Evolutionary conservation across 371 early-diverging fungal genomes (phyloP).

Genomic region (Fennellomyces sp.): DNA sequence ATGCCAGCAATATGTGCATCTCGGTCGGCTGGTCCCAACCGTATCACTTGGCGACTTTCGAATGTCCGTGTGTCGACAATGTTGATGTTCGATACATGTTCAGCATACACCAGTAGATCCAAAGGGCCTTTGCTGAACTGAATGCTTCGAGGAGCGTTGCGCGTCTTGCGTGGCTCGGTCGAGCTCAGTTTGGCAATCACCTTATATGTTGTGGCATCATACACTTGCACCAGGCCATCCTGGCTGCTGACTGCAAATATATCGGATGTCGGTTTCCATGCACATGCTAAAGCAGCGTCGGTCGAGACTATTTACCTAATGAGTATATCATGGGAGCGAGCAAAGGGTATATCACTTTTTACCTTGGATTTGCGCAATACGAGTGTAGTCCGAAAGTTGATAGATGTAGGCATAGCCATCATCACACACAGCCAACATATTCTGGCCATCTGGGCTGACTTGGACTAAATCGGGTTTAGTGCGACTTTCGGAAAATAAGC

Average conservation of each 20-base stretch:
- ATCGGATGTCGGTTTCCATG: constrained; percentile 74
- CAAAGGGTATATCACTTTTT: background rate
- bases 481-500: background rate
- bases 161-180: constrained; percentile 17
- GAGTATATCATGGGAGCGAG: too few species aligned
- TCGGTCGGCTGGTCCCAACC: constrained; percentile 42
- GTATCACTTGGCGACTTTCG: constrained; percentile 62
- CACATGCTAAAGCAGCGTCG: constrained; percentile 38
- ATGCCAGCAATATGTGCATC: constrained; percentile 37
- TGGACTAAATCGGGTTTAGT: constrained; percentile 46
- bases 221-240: constrained; percentile 77
- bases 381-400: constrained; percentile 18
- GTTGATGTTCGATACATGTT: constrained; percentile 77
- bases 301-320: too few species aligned
- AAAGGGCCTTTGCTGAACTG: constrained; percentile 30
- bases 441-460: constrained; percentile 80
- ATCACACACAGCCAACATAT: constrained; percentile 86
- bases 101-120: constrained; percentile 25
- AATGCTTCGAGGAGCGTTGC: constrained; percentile 22
- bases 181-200: constrained; percentile 44
- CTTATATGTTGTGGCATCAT: constrained; percentile 58
- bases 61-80: constrained; percentile 84
- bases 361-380: constrained; percentile 9
- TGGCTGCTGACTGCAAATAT: constrained; percentile 79
- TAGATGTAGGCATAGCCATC: constrained; percentile 77